phyloP scores from a whole-genome alignment of 2,329 filamentous ascomycete genomes.

The Xylogone sp. region DNA sequence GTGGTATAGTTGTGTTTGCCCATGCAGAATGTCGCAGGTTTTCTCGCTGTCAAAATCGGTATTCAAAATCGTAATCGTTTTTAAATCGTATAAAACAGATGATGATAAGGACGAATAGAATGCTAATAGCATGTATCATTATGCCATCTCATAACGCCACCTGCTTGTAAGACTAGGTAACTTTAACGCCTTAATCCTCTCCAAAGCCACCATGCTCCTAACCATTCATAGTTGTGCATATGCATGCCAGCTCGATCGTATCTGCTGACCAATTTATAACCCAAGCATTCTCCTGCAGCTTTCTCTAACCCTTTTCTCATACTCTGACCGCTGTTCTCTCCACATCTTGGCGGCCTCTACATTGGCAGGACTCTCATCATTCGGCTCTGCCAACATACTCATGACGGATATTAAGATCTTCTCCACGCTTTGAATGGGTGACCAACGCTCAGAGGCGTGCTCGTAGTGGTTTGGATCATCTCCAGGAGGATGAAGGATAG shows the following conservation, averaged over 20 bases:
- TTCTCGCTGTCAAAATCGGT: too few species aligned
- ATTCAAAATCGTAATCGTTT: too few species aligned
- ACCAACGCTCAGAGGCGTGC: conserved; percentile 92
- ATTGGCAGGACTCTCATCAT: conserved; percentile 95
- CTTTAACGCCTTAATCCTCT: neutral
- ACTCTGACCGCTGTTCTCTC: conserved; percentile 78
- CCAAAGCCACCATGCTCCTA: neutral
- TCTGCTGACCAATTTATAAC: conserved; percentile 42
- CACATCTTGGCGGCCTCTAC: conserved; percentile 96
- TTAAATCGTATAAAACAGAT: too few species aligned
- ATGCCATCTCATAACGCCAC: neutral
- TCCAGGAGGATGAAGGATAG: conserved; percentile 93
- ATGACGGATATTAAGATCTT: conserved; percentile 97
- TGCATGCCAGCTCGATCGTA: neutral
- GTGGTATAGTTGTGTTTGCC: neutral
- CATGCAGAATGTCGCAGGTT: too few species aligned
- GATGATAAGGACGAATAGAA: too few species aligned
- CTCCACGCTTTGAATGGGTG: conserved; percentile 93
- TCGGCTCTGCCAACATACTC: conserved; percentile 97
- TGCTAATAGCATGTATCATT: too few species aligned
- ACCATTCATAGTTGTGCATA: neutral
- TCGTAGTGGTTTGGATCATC: conserved; percentile 99
- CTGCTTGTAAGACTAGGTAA: neutral
- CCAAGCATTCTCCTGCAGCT: conserved; percentile 78
- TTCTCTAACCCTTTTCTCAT: conserved; percentile 80